Percentiles rank a stretch among this genome's conserved stretches.
Evolutionary conservation across 73 alveolate species (phyloP).

Genomic region (Stentor coeruleus): DNA sequence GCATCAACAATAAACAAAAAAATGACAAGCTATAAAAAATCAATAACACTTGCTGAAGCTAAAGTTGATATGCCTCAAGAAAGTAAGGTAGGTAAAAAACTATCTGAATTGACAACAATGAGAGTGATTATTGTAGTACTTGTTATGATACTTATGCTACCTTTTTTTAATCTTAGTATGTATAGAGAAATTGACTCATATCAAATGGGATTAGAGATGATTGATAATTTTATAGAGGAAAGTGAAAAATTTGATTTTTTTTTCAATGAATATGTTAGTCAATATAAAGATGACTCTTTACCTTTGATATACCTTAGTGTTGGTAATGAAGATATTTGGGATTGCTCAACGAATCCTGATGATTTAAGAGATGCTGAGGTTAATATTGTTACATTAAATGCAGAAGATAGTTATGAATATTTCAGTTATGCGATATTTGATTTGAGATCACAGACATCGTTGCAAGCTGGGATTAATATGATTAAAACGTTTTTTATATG

Average conservation of each 20-base stretch:
- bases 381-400: slow-evolving; percentile 26
- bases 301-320: slow-evolving; percentile 53
- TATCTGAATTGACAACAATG: slow-evolving; percentile 83
- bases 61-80: slow-evolving; percentile 58
- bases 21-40: not conserved
- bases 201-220: slow-evolving; percentile 33
- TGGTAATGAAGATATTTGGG: slow-evolving; percentile 31
- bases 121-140: slow-evolving; percentile 85
- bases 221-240: slow-evolving; percentile 24
- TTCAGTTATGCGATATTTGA: slow-evolving; percentile 41
- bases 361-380: slow-evolving; percentile 53
- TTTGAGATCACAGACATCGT: slow-evolving; percentile 36
- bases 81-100: slow-evolving; percentile 83
- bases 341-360: slow-evolving; percentile 30
- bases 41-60: not conserved
- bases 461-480: slow-evolving; percentile 60
- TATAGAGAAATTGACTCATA: slow-evolving; percentile 51
- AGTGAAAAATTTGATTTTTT: slow-evolving; percentile 25
- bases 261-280: slow-evolving; percentile 38
- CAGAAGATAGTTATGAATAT: slow-evolving; percentile 20
- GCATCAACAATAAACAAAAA: not conserved
- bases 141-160: slow-evolving; percentile 68
- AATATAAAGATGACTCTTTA: slow-evolving; percentile 37
- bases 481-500: slow-evolving; percentile 65
- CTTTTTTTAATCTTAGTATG: slow-evolving; percentile 53